phyloP scores from a whole-genome alignment of 108 stramenopile species.

The Pseudonitzschia delicatissima region DNA sequence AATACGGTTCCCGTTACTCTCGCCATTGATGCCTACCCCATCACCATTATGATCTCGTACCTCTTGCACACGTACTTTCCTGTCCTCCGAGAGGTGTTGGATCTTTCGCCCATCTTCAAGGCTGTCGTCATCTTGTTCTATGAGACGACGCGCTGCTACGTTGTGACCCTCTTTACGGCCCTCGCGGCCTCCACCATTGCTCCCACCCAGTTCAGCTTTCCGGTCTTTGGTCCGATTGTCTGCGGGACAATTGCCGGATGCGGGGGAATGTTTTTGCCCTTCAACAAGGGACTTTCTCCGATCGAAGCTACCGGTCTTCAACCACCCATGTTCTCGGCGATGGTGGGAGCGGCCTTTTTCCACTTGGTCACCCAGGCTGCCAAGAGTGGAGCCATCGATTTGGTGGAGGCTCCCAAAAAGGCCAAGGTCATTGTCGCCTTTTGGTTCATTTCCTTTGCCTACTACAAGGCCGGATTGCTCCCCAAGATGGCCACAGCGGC shows the following conservation, averaged over 20 bases:
- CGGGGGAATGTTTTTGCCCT: slow-evolving; percentile 85
- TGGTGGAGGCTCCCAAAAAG: slow-evolving; percentile 54
- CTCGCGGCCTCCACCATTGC: slow-evolving; percentile 69
- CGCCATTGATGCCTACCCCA: slow-evolving; percentile 77
- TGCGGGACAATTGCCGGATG: slow-evolving; percentile 87
- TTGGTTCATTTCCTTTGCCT: slow-evolving; percentile 68
- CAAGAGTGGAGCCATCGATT: slow-evolving; percentile 44
- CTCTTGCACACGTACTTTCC: slow-evolving; percentile 75
- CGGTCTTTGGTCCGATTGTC: slow-evolving; percentile 88
- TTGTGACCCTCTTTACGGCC: slow-evolving; percentile 60
- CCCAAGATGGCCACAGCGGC: too few relatives aligned
- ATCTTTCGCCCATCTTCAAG: slow-evolving; percentile 50
- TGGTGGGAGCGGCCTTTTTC: slow-evolving; percentile 64
- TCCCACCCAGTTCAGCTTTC: slow-evolving; percentile 63
- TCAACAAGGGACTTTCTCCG: slow-evolving; percentile 87
- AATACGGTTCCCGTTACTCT: slow-evolving; percentile 79
- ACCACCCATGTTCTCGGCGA: slow-evolving; percentile 76
- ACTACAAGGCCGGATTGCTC: slow-evolving; percentile 5
- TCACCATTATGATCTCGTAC: slow-evolving; percentile 70
- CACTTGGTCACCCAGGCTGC: slow-evolving; percentile 61
- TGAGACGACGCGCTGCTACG: slow-evolving; percentile 67
- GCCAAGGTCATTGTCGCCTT: slow-evolving; percentile 65
- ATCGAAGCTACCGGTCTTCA: slow-evolving; percentile 64
- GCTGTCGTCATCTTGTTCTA: slow-evolving; percentile 57
- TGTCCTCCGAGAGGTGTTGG: slow-evolving; percentile 68